Conservation (phyloP, 2,329 filamentous ascomycete species). For the Neopestalotiopsis sp. region DNA sequence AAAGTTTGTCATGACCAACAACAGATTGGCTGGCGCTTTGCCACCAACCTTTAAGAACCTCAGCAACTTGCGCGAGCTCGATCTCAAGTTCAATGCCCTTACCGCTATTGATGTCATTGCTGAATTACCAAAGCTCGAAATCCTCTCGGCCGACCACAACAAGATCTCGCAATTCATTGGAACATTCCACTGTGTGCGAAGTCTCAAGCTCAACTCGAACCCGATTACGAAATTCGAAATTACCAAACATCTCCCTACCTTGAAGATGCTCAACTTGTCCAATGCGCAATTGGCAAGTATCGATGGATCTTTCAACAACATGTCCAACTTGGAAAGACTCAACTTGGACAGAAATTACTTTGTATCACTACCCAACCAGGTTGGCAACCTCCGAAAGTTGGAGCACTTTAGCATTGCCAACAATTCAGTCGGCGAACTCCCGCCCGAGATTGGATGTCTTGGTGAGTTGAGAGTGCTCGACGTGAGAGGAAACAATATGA, state of each 20-base stretch:
- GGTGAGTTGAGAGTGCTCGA: conserved; percentile 85
- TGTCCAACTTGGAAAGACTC: conserved; percentile 85
- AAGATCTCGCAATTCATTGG: conserved; percentile 88
- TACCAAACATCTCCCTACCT: conserved; percentile 73
- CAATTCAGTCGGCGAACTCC: conserved; percentile 84
- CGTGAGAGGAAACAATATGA: conserved; percentile 91
- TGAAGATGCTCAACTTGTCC: conserved; percentile 87
- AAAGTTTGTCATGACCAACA: conserved; percentile 94
- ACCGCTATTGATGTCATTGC: conserved; percentile 87
- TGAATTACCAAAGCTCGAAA: conserved; percentile 83
- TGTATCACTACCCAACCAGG: conserved; percentile 82
- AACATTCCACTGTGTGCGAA: conserved; percentile 82
- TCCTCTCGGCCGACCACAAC: conserved; percentile 90
- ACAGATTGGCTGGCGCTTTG: conserved; percentile 78
- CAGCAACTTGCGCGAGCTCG: conserved; percentile 82
- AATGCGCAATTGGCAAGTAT: conserved; percentile 90
- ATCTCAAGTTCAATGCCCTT: conserved; percentile 92
- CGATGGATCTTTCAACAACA: conserved; percentile 85
- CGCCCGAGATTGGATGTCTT: conserved; percentile 86
- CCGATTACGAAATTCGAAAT: conserved; percentile 94
- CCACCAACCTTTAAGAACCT: conserved; percentile 76
- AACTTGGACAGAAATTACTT: conserved; percentile 96
- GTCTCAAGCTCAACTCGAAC: conserved; percentile 90
- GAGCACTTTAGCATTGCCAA: conserved; percentile 94
- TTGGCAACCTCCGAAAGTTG: conserved; percentile 81